phyloP scores from a whole-genome alignment of 208 protist species.

The Lotmaria passim region DNA sequence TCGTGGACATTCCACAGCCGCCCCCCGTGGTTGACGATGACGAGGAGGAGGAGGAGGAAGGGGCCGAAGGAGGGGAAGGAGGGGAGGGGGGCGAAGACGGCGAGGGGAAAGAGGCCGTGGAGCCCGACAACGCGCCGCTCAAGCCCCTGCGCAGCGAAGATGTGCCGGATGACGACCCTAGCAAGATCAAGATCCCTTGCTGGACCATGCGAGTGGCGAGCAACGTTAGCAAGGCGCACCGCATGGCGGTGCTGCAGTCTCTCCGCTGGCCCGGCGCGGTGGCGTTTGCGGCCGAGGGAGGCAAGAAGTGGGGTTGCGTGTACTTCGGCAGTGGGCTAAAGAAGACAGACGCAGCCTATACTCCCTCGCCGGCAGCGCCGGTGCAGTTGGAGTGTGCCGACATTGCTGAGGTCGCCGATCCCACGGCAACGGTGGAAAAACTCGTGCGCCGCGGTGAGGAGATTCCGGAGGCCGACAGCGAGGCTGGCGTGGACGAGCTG shows the following conservation, averaged over 20 bases:
- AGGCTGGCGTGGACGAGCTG: constrained; percentile 79
- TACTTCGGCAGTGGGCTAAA: constrained; percentile 93
- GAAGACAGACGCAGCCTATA: constrained; percentile 87
- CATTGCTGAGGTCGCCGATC: constrained; percentile 82
- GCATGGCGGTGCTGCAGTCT: constrained; percentile 84
- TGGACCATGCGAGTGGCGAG: constrained; percentile 84
- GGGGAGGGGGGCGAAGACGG: constrained; percentile 20
- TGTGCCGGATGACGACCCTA: constrained; percentile 83
- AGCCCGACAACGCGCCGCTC: constrained; percentile 74
- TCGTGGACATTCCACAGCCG: constrained; percentile 87
- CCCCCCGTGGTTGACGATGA: constrained; percentile 81
- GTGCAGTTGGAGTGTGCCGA: constrained; percentile 86
- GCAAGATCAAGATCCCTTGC: constrained; percentile 82
- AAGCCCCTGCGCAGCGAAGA: constrained; percentile 85
- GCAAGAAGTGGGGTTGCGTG: constrained; percentile 80
- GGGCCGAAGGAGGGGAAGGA: constrained; percentile 34
- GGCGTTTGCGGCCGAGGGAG: constrained; percentile 78
- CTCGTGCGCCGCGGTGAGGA: constrained; percentile 92
- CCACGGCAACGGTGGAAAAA: constrained; percentile 90
- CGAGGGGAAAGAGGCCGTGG: constrained; percentile 57
- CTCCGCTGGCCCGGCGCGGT: constrained; percentile 90
- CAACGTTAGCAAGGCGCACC: constrained; percentile 85
- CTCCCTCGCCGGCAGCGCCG: constrained; percentile 74
- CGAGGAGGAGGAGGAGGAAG: constrained; percentile 86
- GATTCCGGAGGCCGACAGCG: constrained; percentile 83